phyloP scores from a whole-genome alignment of 176 grass and related monocot species.

The Cenchrus fungigraminus region DNA sequence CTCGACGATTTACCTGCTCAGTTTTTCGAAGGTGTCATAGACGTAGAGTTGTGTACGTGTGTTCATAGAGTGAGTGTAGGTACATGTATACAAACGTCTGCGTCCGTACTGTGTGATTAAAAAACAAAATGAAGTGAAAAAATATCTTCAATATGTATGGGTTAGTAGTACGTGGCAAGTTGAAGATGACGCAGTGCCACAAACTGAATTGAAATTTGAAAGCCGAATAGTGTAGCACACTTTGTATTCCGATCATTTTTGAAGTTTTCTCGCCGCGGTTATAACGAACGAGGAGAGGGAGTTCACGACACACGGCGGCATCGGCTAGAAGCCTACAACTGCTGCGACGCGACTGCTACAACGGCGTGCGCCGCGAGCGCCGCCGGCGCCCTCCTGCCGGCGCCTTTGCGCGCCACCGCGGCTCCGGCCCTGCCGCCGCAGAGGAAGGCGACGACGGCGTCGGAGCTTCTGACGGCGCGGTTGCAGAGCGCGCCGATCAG shows the following conservation, averaged over 20 bases:
- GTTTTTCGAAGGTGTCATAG: too few relatives aligned
- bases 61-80: too few relatives aligned
- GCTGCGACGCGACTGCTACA: neutral
- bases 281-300: neutral
- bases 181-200: neutral
- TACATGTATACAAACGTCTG: too few relatives aligned
- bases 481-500: constrained; percentile 51
- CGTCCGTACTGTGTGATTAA: too few relatives aligned
- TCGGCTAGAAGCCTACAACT: neutral
- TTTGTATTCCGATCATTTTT: too few relatives aligned
- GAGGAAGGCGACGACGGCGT: constrained; percentile 40
- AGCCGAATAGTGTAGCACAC: neutral
- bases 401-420: neutral
- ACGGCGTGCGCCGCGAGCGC: neutral
- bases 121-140: neutral
- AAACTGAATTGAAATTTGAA: neutral
- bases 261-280: neutral
- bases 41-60: too few relatives aligned
- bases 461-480: constrained; percentile 32
- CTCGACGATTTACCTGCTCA: too few relatives aligned
- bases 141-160: neutral
- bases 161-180: neutral
- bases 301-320: neutral
- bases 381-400: neutral
- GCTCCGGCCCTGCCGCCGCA: neutral